Evolutionary conservation across 2,329 filamentous ascomycete genomes (phyloP), one percentile per base, ranked within the genome.

Genomic region (Penicillium verrucosum): DNA sequence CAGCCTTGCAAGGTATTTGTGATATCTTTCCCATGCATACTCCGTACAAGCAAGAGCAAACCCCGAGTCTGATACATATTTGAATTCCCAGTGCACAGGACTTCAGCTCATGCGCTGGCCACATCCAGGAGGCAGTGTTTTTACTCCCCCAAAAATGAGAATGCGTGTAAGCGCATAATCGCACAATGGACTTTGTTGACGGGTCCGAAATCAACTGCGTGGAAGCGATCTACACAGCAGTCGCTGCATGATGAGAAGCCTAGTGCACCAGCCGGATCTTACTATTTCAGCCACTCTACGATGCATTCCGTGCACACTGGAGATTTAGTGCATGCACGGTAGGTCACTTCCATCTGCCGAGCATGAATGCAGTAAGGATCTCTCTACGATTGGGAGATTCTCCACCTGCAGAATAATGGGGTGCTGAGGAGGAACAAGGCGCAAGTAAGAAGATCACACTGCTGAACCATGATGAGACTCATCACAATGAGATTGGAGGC

Each of bases 321-420:
- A 59, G 60, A 65, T 63, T 62, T 61, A 60, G 59, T 56, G 51
- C 54, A 65, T 65, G 62, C 61, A 64, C 50, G 62, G 58, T 65
- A 66, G 61, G 64, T 66, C 64, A 64, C 59, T 51, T 61, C 54
- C 3, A 54, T 42, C 54, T 63, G 48, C 58, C 51, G 56, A 60
- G 58, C 56, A 53, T 47, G 53, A 59, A 63, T 61, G 53, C 60
- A 58, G 54, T 56, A 48, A 57, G 44, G 51, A 57, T 53, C 40
- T 30, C 27, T 51, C 32, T 47, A 30, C 56, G 40, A 50, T 41
- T 55, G 30, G 37, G 36, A 8, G 21, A 21, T 50, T 40, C 45
- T 58, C 60, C 59, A 53, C 57, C 43, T 52, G 52, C 47, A 56
- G 37, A 42, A 56, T 44, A 59, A 56, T 34, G 55, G 45, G 42